phyloP scores from a whole-genome alignment of 2,329 filamentous ascomycete genomes.

The Knufia petricola region DNA sequence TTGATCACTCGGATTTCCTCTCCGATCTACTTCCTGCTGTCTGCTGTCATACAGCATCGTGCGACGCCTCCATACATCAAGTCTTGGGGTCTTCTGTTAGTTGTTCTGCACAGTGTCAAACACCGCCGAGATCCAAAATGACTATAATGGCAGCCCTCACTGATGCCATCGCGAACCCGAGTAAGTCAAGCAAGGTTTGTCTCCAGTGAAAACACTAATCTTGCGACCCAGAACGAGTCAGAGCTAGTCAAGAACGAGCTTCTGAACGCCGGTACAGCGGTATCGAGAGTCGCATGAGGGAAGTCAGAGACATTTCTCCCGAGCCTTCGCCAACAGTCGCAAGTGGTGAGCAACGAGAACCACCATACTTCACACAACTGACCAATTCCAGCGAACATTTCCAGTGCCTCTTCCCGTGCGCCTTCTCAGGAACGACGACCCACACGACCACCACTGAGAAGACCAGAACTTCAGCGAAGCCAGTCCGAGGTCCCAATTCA shows the following conservation, averaged over 20 bases:
- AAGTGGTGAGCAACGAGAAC: neutral
- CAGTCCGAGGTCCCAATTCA: constrained; percentile 10
- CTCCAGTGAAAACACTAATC: neutral
- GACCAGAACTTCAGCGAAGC: constrained; percentile 12
- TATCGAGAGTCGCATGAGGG: constrained; percentile 5
- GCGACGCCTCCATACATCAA: neutral
- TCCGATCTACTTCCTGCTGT: neutral
- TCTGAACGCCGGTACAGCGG: constrained; percentile 3
- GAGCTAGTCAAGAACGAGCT: constrained; percentile 5
- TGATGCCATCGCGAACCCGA: constrained; percentile 6
- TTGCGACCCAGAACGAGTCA: neutral
- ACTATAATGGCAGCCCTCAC: constrained; percentile 5
- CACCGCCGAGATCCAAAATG: neutral
- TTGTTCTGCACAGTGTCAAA: neutral
- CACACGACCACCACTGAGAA: neutral
- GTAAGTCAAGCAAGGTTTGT: neutral
- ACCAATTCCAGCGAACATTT: neutral
- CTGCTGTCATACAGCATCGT: neutral
- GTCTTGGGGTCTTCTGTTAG: neutral
- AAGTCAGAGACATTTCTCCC: constrained; percentile 5
- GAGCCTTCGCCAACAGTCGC: neutral
- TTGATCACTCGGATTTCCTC: neutral
- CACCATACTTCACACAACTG: neutral
- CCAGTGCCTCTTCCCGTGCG: neutral
- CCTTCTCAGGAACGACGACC: neutral